Percentiles rank a stretch among this genome's conserved stretches.
Evolutionary conservation across 106 monocot genomes (phyloP).

Genomic region (Cymbidium sinense): DNA sequence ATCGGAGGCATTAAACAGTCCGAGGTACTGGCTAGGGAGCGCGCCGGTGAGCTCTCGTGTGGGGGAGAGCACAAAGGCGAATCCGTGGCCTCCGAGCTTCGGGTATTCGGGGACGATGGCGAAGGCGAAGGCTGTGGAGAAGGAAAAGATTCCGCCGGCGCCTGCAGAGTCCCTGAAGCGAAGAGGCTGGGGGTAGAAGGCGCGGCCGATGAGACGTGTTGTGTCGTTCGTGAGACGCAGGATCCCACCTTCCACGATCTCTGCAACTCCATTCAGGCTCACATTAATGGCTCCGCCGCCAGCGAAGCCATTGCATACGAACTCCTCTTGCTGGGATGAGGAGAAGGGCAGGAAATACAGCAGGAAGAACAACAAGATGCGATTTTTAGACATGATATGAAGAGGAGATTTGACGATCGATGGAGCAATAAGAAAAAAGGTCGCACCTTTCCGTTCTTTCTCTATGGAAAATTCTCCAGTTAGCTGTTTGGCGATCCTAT

Average conservation of each 20-base stretch:
- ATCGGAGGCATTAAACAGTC: conserved; percentile 9
- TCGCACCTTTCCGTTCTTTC: no score
- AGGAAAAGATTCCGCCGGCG: conserved; percentile 14
- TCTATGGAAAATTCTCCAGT: no score
- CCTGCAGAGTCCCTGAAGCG: conserved; percentile 14
- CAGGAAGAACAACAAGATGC: background rate
- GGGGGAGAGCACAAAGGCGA: conserved; percentile 20
- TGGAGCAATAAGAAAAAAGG: no score
- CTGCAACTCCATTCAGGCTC: conserved; percentile 14
- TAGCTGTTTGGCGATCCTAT: no score
- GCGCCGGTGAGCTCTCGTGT: conserved; percentile 2
- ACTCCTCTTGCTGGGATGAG: background rate
- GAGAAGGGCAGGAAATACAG: background rate
- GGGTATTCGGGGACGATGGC: conserved; percentile 15
- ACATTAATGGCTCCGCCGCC: conserved; percentile 1
- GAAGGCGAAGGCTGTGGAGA: conserved; percentile 19
- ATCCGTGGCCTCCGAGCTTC: conserved; percentile 11
- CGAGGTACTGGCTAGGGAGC: conserved; percentile 13
- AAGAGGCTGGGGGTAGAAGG: conserved; percentile 12
- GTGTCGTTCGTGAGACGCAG: conserved; percentile 19
- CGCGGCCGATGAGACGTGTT: conserved; percentile 19
- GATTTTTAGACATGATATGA: no score
- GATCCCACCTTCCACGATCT: conserved; percentile 12
- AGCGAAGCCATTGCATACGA: conserved; percentile 6
- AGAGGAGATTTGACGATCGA: no score